Evolutionary conservation across 2,329 filamentous ascomycete genomes (phyloP).

Genomic region (Sclerotinia trifoliorum): DNA sequence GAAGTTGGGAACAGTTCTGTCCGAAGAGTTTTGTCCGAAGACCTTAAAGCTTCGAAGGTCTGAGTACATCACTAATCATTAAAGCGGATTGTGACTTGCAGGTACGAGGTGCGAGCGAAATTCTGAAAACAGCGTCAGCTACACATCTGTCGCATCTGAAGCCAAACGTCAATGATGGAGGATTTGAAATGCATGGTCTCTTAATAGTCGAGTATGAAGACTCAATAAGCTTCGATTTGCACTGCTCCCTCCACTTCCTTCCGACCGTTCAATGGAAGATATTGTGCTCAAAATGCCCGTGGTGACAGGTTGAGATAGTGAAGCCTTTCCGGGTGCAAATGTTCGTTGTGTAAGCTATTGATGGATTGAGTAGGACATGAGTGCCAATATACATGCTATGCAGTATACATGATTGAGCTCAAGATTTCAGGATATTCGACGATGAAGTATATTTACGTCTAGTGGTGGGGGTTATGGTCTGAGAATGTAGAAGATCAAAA

Average conservation of each 20-base stretch:
- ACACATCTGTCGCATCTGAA: not conserved
- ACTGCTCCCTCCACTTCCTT: not conserved
- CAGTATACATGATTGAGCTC: not conserved
- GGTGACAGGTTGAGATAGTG: not conserved
- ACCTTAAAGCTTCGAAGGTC: not conserved
- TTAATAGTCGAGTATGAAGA: not conserved
- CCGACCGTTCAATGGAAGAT: not conserved
- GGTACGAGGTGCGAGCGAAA: not conserved
- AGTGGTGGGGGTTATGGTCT: not conserved
- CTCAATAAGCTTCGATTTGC: not conserved
- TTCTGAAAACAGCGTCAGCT: not conserved
- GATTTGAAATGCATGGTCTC: not conserved
- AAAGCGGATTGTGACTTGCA: conserved; percentile 1
- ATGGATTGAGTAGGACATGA: not conserved
- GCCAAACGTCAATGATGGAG: not conserved
- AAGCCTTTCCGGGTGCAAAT: not conserved
- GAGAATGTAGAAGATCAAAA: not conserved
- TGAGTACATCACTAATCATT: not conserved
- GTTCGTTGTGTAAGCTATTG: not conserved
- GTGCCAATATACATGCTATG: not conserved
- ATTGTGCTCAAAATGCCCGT: not conserved
- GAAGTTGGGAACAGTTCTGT: too few species aligned
- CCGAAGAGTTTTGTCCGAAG: not conserved
- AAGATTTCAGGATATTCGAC: not conserved
- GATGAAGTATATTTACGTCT: not conserved